Base-by-base conservation (phyloP, 768 basidiomycete species). In the Phanerochaete sordida region DNA sequence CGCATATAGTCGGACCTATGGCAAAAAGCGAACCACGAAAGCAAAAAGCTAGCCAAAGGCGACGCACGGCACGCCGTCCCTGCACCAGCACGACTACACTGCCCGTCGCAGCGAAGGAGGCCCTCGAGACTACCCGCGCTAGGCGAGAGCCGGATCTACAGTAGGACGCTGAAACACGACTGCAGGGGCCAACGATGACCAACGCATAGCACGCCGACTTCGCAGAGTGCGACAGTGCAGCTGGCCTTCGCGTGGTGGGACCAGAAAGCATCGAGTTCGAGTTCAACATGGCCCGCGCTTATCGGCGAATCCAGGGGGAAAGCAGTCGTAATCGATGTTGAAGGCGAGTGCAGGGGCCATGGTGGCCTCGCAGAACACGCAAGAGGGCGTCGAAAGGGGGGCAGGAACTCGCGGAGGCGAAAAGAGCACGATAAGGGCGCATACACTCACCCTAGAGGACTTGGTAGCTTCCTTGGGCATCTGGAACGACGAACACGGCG, bases 401-500 rank as follows among this genome's bases (percentile, higher is more conserved):
- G 27, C 11, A 24, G 8, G 28, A 57, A 35, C 33, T 23, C 26
- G 26, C 5, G 7, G 9, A 30, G 28, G 23, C 24, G 31, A 21
- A 31, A 28, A 51, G 26, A 31, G 45, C 28, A 19, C 7, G 23
- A 4, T 31, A 65, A 65, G 61, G 58, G 45, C 53, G 24, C 57
- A 63, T 28, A 70, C 24, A 72, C 84, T 64, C 60, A 90, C 88
- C 78, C 84, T 89, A 64, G 85, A 78, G 63, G 86, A 75, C 75
- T 89, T 87, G 44, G 84, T 76, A 39, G 82, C 73, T 73, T 85
- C 89, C 74, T 91, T 92, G 66, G 90, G 90, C 91, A 91, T 93
- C 87, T 84, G 69, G 65, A 61, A 69, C 56, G 65, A 66, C 57
- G 66, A 68, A 68, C 69, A 61, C 63, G 64, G 66, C 30, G 64